Evolutionary conservation across 208 protist genomes (phyloP).

Genomic region (Crithidia acanthocephali): DNA sequence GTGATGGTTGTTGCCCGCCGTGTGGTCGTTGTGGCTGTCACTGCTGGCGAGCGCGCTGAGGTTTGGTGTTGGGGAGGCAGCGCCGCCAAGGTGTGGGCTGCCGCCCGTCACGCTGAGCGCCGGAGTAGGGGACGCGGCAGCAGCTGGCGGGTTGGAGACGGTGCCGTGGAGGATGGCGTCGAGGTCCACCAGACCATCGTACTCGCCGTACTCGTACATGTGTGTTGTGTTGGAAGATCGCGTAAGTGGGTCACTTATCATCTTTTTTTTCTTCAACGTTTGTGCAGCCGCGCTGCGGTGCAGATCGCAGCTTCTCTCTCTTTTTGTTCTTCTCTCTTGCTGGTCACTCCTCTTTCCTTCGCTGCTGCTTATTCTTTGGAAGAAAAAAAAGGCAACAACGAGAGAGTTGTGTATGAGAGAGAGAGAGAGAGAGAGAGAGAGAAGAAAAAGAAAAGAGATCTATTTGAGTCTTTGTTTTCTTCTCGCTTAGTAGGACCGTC

Average conservation of each 20-base stretch:
- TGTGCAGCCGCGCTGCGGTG: not conserved
- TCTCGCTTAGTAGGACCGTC: not conserved
- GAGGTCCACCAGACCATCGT: conserved; percentile 33
- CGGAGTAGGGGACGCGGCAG: not conserved
- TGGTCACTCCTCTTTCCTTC: not conserved
- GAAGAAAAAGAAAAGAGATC: too few species aligned
- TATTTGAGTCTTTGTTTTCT: too few species aligned
- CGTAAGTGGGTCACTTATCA: conserved; percentile 13
- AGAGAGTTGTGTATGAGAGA: too few species aligned
- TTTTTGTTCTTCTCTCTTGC: not conserved
- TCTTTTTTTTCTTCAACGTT: conserved; percentile 10
- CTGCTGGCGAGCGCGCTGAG: conserved; percentile 1
- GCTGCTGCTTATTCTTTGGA: not conserved
- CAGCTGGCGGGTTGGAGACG: conserved; percentile 1
- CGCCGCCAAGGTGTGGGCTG: too few species aligned
- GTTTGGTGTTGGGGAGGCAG: conserved; percentile 1
- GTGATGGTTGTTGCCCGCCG: not conserved
- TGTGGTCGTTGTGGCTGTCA: not conserved
- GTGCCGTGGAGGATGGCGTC: conserved; percentile 24
- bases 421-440: too few species aligned
- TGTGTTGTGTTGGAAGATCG: not conserved
- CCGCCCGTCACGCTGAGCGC: not conserved
- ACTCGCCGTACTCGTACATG: conserved; percentile 30
- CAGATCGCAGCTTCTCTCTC: not conserved
- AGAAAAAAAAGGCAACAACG: not conserved